phyloP scores from a whole-genome alignment of 2,329 filamentous ascomycete genomes.

The Pseudonectria foliicola region DNA sequence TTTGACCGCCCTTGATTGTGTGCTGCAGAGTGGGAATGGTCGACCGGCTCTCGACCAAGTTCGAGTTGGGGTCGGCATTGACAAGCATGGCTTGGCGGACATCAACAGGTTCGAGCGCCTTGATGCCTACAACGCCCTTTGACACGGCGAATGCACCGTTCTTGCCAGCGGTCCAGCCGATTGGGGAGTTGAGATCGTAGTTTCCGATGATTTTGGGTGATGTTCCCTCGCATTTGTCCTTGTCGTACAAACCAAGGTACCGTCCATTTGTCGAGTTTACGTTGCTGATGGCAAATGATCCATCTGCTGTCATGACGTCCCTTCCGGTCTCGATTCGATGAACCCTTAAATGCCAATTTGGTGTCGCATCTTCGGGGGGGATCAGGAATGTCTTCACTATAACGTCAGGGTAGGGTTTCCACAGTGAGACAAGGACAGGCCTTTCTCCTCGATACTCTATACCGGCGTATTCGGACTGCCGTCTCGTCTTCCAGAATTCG shows the following conservation, averaged over 20 bases:
- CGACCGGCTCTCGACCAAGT: conserved; percentile 65
- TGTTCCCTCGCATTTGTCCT: conserved; percentile 41
- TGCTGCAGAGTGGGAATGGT: conserved; percentile 63
- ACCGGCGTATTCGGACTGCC: conserved; percentile 56
- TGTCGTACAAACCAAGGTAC: conserved; percentile 43
- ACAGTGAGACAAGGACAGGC: conserved; percentile 60
- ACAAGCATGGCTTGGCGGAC: conserved; percentile 56
- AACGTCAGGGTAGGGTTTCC: conserved; percentile 66
- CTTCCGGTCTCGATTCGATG: conserved; percentile 56
- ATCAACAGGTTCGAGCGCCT: conserved; percentile 42
- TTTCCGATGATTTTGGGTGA: conserved; percentile 51
- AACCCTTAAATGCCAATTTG: conserved; percentile 63
- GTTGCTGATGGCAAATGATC: conserved; percentile 63
- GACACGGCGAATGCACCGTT: conserved; percentile 51
- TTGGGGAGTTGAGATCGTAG: conserved; percentile 49
- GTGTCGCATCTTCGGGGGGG: conserved; percentile 49
- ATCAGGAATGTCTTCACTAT: conserved; percentile 58
- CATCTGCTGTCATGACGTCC: conserved; percentile 64
- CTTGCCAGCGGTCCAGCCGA: conserved; percentile 43
- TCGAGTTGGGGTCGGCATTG: conserved; percentile 73
- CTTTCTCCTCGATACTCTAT: conserved; percentile 49
- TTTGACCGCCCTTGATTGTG: conserved; percentile 50
- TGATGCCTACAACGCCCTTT: conserved; percentile 51
- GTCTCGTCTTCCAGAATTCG: conserved; percentile 72
- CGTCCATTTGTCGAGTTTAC: conserved; percentile 40